phyloP scores from a whole-genome alignment of 2,329 filamentous ascomycete genomes.

The Raffaelea arxii region DNA sequence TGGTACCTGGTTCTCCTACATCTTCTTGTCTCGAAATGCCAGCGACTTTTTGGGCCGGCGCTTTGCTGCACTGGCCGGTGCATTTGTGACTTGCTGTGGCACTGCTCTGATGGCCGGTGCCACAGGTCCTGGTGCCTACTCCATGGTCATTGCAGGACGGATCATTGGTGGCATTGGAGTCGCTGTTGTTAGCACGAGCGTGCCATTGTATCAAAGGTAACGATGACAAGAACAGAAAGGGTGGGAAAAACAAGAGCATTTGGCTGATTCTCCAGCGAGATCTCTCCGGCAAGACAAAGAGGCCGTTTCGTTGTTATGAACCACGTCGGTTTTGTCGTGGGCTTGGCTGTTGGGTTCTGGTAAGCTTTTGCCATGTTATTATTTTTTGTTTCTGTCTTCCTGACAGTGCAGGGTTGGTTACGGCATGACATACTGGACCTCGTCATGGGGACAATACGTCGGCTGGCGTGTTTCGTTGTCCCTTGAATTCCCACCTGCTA shows the following conservation, averaged over 20 bases:
- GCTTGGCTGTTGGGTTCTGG: constrained; percentile 45
- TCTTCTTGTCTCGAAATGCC: constrained; percentile 41
- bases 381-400: not conserved
- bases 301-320: constrained; percentile 50
- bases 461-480: constrained; percentile 45
- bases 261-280: constrained; percentile 33
- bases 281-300: constrained; percentile 41
- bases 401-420: constrained; percentile 47
- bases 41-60: constrained; percentile 43
- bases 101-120: constrained; percentile 37
- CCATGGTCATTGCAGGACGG: constrained; percentile 40
- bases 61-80: constrained; percentile 38
- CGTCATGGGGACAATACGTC: constrained; percentile 28
- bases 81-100: constrained; percentile 36
- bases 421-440: constrained; percentile 42
- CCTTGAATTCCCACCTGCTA: constrained; percentile 38
- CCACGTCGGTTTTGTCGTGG: constrained; percentile 47
- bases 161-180: constrained; percentile 43
- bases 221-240: not conserved
- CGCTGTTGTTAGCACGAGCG: constrained; percentile 44
- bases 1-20: constrained; percentile 44
- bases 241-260: not conserved
- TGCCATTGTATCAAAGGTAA: constrained; percentile 48
- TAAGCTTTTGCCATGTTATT: no score
- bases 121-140: constrained; percentile 27